Evolutionary conservation across 1,139 yeast genomes (phyloP).

Genomic region (Taphrina deformans): DNA sequence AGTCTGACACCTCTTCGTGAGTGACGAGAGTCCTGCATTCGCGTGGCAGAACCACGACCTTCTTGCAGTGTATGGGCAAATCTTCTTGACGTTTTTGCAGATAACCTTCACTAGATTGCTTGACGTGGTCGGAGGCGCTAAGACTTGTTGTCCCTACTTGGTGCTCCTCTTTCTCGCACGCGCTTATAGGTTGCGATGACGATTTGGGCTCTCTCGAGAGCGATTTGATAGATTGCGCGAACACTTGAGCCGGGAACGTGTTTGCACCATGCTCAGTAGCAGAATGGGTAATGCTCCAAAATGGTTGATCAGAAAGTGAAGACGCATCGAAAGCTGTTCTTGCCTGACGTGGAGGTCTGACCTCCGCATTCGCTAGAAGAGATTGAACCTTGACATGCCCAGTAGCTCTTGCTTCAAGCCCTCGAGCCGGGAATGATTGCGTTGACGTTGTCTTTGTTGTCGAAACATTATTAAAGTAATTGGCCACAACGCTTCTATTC

Average conservation of each 20-base stretch:
- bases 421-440: background rate
- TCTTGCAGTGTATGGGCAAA: background rate
- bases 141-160: too few species aligned
- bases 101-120: slow-evolving; percentile 13
- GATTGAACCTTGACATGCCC: too few species aligned
- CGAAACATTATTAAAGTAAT: background rate
- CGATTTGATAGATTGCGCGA: background rate
- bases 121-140: background rate
- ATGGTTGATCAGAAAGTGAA: background rate
- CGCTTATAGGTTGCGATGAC: too few species aligned
- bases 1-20: background rate
- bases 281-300: background rate
- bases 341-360: background rate
- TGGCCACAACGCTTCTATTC: background rate
- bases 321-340: background rate
- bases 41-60: background rate
- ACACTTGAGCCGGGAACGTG: too few species aligned
- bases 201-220: background rate
- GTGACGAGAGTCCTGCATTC: background rate
- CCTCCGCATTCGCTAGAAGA: too few species aligned
- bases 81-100: background rate
- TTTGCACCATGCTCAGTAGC: too few species aligned
- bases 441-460: background rate
- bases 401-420: too few species aligned
- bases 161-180: too few species aligned